A percentile compares a stretch with the other conserved stretches of the same genome.
phyloP scores from a whole-genome alignment of 495 filamentous ascomycete species.

The Astrothelium macrocarpum region DNA sequence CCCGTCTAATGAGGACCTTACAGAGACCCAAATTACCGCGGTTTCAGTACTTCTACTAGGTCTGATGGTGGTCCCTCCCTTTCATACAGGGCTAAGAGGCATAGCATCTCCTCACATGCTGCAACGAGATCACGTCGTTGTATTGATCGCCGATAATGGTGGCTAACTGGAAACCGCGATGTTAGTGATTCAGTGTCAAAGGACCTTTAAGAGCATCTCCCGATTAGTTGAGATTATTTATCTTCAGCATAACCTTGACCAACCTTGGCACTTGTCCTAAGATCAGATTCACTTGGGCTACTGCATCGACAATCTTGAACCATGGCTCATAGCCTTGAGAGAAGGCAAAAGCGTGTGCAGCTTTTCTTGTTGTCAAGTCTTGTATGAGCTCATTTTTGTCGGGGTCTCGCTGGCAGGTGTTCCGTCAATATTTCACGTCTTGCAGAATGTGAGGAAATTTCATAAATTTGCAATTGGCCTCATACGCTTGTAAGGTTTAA shows the following conservation, averaged over 20 bases:
- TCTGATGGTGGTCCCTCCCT: background rate
- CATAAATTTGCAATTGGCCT: no score
- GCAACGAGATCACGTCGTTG: background rate
- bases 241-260: background rate
- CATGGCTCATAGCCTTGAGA: background rate
- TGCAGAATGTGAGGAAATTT: no score
- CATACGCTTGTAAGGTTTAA: no score
- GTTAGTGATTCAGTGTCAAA: no score
- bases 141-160: background rate
- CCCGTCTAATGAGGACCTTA: no score
- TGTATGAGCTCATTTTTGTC: background rate
- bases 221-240: background rate
- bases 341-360: background rate
- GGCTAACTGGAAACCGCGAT: background rate
- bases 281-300: background rate
- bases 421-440: no score
- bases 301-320: background rate
- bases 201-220: no score
- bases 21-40: no score
- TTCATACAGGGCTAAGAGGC: background rate
- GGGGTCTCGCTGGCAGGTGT: no score
- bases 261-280: background rate
- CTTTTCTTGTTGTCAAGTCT: background rate
- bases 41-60: background rate
- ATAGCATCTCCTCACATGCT: background rate